phyloP scores from a whole-genome alignment of 1,284 basidiomycete species.

The Moniliophthora roreri region DNA sequence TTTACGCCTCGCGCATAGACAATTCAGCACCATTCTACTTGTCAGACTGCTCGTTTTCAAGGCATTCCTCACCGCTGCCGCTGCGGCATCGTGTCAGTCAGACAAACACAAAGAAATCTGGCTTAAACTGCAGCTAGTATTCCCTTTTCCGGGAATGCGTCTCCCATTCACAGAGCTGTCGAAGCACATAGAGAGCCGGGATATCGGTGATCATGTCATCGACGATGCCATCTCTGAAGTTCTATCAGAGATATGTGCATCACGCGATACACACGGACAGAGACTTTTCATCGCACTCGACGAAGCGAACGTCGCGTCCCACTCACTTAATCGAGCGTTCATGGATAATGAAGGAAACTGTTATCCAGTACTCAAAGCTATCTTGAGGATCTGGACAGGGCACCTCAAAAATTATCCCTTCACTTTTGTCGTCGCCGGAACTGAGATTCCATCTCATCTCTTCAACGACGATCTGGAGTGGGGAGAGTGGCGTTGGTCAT shows the following conservation, averaged over 20 bases:
- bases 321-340: not conserved
- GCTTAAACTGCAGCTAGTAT: too few relatives aligned
- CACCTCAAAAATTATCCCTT: conserved; percentile 2
- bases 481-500: conserved; percentile 10
- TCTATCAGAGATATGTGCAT: not conserved
- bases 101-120: too few relatives aligned
- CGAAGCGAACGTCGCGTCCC: conserved; percentile 3
- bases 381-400: conserved; percentile 3
- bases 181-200: conserved; percentile 6
- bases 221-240: not conserved
- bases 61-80: not conserved
- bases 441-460: conserved; percentile 4
- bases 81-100: not conserved
- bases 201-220: not conserved
- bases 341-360: conserved; percentile 1
- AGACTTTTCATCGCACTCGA: conserved; percentile 3
- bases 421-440: conserved; percentile 11
- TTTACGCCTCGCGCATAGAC: too few relatives aligned
- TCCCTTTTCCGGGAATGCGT: not conserved
- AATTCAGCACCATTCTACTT: too few relatives aligned
- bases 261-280: not conserved
- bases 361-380: conserved; percentile 7
- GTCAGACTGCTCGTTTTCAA: too few relatives aligned
- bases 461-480: conserved; percentile 8
- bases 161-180: conserved; percentile 2